Conservation (phyloP, 306 rosid species). For the Castanospermum australe region DNA sequence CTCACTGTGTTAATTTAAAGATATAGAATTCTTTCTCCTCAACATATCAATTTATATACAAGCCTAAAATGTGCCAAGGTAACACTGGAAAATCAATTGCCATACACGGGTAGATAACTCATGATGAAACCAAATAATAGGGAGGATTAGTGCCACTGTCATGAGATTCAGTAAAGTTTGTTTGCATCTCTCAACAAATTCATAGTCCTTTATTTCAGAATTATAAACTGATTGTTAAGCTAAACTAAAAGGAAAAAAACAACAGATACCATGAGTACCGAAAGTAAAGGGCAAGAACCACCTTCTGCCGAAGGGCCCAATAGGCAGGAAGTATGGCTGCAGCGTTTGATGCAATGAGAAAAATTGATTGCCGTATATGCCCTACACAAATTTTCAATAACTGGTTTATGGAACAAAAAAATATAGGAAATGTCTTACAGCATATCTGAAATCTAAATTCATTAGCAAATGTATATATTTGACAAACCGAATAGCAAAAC, state of each 20-base stretch:
- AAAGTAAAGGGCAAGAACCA: constrained; percentile 27
- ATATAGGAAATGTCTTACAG: not conserved
- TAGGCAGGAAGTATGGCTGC: constrained; percentile 89
- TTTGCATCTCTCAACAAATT: not conserved
- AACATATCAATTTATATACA: not conserved
- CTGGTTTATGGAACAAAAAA: not conserved
- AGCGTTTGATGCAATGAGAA: constrained; percentile 82
- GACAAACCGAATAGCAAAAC: not conserved
- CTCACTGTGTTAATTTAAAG: not conserved
- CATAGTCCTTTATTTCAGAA: not conserved
- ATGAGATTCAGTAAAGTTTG: not conserved
- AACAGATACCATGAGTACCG: not conserved
- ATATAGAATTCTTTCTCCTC: not conserved
- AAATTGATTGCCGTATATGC: constrained; percentile 75
- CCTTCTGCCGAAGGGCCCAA: constrained; percentile 91
- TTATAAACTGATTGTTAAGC: not conserved
- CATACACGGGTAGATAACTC: not conserved
- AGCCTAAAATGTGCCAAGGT: not conserved
- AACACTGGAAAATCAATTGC: not conserved
- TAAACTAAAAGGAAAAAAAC: not conserved
- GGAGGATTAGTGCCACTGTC: not conserved
- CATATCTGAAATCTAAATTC: not conserved
- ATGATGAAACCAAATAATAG: not conserved
- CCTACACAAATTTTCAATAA: constrained; percentile 38
- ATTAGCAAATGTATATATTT: not conserved